Evolutionary conservation across 1,139 yeast species (phyloP).

Genomic region (Zhuliangozyma parablackwelliae): DNA sequence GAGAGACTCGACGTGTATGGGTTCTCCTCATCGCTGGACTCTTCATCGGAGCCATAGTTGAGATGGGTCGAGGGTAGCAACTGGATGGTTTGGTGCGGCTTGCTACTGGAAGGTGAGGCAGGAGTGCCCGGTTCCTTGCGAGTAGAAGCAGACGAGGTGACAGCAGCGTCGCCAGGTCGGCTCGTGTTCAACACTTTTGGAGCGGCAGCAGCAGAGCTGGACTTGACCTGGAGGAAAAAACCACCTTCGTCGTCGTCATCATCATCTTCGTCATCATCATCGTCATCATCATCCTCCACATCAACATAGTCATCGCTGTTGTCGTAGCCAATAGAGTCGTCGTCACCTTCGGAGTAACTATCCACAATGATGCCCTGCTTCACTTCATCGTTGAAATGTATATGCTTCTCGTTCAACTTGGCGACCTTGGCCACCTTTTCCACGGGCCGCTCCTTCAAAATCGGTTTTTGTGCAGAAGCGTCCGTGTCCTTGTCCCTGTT

Average conservation of each 20-base stretch:
- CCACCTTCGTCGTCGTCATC: conserved; percentile 60
- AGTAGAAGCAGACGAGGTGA: no score
- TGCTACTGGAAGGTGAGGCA: no score
- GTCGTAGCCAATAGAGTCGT: conserved; percentile 9
- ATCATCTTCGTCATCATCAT: conserved; percentile 40
- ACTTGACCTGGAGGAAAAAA: conserved; percentile 54
- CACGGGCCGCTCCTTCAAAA: conserved; percentile 74
- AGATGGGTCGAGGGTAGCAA: conserved; percentile 77
- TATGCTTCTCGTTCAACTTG: conserved; percentile 36
- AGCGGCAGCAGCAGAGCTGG: conserved; percentile 33
- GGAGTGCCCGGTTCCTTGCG: no score
- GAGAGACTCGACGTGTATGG: conserved; percentile 61
- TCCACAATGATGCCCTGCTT: conserved; percentile 84
- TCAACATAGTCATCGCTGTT: conserved; percentile 19
- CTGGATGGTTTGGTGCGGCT: conserved; percentile 52
- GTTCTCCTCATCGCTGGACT: conserved; percentile 53
- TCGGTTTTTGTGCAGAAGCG: conserved; percentile 59
- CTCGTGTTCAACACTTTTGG: no score
- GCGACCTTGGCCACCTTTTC: conserved; percentile 37
- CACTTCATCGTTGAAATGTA: conserved; percentile 89
- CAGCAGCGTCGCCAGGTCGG: no score
- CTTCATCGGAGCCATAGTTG: conserved; percentile 75
- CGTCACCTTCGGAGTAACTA: conserved; percentile 31
- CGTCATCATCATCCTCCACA: conserved; percentile 19
- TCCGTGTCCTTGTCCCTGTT: conserved; percentile 53